Base-by-base conservation (phyloP, 257 asterid species). In the Nicotiana knightiana region DNA sequence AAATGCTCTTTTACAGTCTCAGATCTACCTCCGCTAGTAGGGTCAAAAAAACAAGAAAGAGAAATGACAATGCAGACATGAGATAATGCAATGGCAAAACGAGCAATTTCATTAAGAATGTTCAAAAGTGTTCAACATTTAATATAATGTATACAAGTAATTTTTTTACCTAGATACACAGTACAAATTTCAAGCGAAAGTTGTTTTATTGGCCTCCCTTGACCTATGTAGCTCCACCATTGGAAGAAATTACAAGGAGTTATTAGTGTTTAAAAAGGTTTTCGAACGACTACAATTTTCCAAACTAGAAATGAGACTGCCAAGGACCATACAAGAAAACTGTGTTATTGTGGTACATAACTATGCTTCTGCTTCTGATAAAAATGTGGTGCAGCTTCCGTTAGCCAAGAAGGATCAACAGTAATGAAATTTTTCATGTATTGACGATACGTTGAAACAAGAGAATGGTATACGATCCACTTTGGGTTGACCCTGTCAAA, bases 401-500 rank as follows among this genome's bases (percentile, higher is more conserved):
- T 85, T 48, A 96, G 90, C 99, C 99, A 96, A 73, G 97, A 87
- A 11, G 97, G 99, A 43, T 96, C 97, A 4, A 96, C 88, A 24
- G 98, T 84, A 76, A 93, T 93, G 76, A 94, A 97, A 88, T 93
- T 96, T 77, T 97, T 92, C 96, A 96, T 92, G 94, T 96, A 96
- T 43, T 89, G 95, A 24, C 97, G 96, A 83, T 96, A 97, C n/a
- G 98, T 96, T 24, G 97, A 93, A 83, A 96, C 97, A 46, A 96
- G 91, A 6, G 98, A 91, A 81, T 91, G 94, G 91, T 90, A 96
- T 71, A 96, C 76, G 0, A 96, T 90, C 95, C 97, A 96, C 90
- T 94, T 96, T 3, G 99, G 99, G 80, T 94, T 93, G 12, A 94
- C 98, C 79, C 99, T 96, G 93, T 84, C 88, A 5, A 63, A 21